A percentile compares a stretch with the other conserved stretches of the same genome.
Evolutionary conservation across 345 rosid genomes (phyloP).

Genomic region (Citrus mangshanensis): DNA sequence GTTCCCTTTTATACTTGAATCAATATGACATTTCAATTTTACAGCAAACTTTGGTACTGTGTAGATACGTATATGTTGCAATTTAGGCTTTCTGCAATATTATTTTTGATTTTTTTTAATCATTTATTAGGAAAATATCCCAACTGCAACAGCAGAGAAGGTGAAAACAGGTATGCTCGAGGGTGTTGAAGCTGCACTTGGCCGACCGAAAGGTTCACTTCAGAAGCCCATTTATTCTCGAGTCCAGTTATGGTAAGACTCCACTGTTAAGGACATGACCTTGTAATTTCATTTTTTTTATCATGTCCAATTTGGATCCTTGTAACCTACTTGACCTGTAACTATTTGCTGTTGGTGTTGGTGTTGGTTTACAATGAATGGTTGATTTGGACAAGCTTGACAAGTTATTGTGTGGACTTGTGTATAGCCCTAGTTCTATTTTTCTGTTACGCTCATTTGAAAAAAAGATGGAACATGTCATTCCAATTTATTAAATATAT

Average conservation of each 20-base stretch:
- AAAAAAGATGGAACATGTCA: background rate
- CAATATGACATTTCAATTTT: background rate
- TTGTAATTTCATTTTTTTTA: background rate
- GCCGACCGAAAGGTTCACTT: conserved; percentile 66
- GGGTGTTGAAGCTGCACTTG: conserved; percentile 70
- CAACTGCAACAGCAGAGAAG: conserved; percentile 67
- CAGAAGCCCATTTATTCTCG: conserved; percentile 51
- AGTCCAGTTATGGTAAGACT: conserved; percentile 72
- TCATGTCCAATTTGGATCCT: background rate
- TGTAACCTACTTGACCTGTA: background rate
- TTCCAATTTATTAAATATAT: background rate
- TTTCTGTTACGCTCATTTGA: background rate
- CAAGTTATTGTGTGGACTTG: background rate
- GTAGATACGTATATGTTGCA: too few species aligned
- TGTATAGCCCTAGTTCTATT: background rate
- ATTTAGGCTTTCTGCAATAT: background rate
- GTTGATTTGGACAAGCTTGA: background rate
- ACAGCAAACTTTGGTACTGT: background rate
- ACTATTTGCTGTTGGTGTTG: background rate
- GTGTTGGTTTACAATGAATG: background rate
- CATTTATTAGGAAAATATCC: conserved; percentile 22
- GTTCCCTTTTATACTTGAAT: background rate
- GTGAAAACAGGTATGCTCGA: conserved; percentile 70
- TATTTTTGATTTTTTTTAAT: background rate
- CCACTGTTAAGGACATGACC: background rate